A percentile compares a stretch with the other conserved stretches of the same genome.
phyloP scores from a whole-genome alignment of 176 grass and related monocot genomes.

The Aegilops bicornis region DNA sequence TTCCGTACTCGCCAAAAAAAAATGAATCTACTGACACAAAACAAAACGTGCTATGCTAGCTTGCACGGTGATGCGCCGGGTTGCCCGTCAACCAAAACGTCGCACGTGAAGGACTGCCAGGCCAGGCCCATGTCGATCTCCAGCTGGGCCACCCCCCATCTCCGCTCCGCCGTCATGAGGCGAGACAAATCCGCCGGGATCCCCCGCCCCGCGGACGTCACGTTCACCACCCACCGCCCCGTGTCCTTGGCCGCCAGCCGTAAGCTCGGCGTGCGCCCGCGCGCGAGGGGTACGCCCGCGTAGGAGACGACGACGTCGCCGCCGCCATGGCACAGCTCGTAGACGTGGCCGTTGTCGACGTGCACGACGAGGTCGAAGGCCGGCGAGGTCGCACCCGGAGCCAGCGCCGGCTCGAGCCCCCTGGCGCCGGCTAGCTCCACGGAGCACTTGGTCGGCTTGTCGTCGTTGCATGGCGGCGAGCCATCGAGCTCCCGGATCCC shows the following conservation, averaged over 20 bases:
- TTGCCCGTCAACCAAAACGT: background rate
- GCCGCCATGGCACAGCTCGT: background rate
- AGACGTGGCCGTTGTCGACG: constrained; percentile 21
- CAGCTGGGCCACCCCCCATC: background rate
- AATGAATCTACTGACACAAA: no score
- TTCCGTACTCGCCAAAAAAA: no score
- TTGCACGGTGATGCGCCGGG: background rate
- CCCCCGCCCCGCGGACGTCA: constrained; percentile 1
- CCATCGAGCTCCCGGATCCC: background rate
- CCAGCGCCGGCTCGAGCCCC: background rate
- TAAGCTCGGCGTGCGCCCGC: background rate
- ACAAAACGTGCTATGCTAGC: background rate
- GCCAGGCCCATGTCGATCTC: background rate
- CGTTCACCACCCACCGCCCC: constrained; percentile 4
- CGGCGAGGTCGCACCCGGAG: background rate
- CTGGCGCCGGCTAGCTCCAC: constrained; percentile 18
- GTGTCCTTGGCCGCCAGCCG: background rate
- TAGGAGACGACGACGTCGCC: constrained; percentile 24
- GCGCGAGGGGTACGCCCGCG: constrained; percentile 28
- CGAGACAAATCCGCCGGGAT: background rate
- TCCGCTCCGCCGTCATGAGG: constrained; percentile 18
- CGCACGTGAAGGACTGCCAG: constrained; percentile 1
- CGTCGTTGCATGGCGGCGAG: background rate
- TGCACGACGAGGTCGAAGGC: constrained; percentile 10
- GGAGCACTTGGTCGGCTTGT: constrained; percentile 10